Base-by-base conservation (phyloP, 768 basidiomycete species). In the Hortiboletus campestris region DNA sequence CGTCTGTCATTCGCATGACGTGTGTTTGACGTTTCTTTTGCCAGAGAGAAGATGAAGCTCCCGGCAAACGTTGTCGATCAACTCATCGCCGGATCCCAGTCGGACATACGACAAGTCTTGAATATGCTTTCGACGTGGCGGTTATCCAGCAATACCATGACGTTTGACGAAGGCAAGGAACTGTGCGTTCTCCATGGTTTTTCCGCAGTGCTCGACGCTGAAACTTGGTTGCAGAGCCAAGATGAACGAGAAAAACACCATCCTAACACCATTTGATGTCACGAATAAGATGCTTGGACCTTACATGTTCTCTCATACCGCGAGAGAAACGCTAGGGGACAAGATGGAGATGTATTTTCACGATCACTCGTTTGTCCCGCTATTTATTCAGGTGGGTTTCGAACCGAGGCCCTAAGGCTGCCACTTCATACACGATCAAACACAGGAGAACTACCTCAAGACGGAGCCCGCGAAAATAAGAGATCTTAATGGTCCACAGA, bases 81-180 rank as follows among this genome's bases (percentile, higher is more conserved):
- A 69, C 87, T 99, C 32, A 83, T 98, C 53, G 72, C 76, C 2
- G 91, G 96, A 6, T 81, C 94, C 2, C 91, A 97, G 63, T 96
- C 95, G 2, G 97, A 99, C 72, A 96, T 99, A 55, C 89, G 97
- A 4, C 96, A 96, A 69, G 92, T 98, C 19, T 74, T 99, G 56
- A 98, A 98, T 70, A 98, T 99, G 94, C 77, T 99, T 13, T 96
- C 97, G 6, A 98, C 96, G 0, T 98, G 94, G 91, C 94, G 88
- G 64, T 72, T 98, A n/a, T 89, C 88, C 10, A 87, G 77, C 58
- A 71, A 79, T 52, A 78, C 82, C 3, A 92, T 99, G 88, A 80
- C 86, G 61, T 98, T 92, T 68, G 95, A 98, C 60, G 85, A 97
- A 64, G 84, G 94, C 52, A 97, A 98, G 70, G 72, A 78, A n/a